phyloP scores from a whole-genome alignment of 2,329 filamentous ascomycete genomes.

The Pseudocercospora fuligena region DNA sequence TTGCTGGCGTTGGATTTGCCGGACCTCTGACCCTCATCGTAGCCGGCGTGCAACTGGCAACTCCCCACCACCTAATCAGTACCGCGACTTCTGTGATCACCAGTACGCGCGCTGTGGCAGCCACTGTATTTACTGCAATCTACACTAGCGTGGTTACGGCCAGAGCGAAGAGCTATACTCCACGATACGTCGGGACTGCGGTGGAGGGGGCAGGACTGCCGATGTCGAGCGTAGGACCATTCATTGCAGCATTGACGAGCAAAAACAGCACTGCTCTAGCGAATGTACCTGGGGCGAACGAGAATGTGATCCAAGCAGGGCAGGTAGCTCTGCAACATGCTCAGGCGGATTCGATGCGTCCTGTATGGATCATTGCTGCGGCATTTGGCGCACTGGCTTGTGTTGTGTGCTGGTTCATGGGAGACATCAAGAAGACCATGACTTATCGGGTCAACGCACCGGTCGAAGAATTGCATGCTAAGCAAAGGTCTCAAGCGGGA shows the following conservation, averaged over 20 bases:
- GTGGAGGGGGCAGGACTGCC: conserved; percentile 46
- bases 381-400: conserved; percentile 27
- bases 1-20: conserved; percentile 29
- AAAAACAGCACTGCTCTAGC: conserved; percentile 23
- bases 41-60: conserved; percentile 27
- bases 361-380: conserved; percentile 41
- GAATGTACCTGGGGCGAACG: not conserved
- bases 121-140: conserved; percentile 47
- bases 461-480: conserved; percentile 13
- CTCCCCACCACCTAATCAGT: conserved; percentile 30
- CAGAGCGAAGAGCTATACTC: conserved; percentile 44
- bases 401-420: conserved; percentile 22
- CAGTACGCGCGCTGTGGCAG: conserved; percentile 31
- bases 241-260: conserved; percentile 42
- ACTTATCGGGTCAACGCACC: conserved; percentile 23
- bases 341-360: conserved; percentile 48
- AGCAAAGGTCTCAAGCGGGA: not conserved
- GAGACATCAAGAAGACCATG: conserved; percentile 20
- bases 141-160: conserved; percentile 49
- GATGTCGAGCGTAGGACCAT: conserved; percentile 38
- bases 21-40: conserved; percentile 29
- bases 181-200: conserved; percentile 43
- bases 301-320: not conserved
- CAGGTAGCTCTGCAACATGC: conserved; percentile 41
- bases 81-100: conserved; percentile 25